Conservation (phyloP, 2,329 filamentous ascomycete genomes). For the Aspergillus eucalypticola region DNA sequence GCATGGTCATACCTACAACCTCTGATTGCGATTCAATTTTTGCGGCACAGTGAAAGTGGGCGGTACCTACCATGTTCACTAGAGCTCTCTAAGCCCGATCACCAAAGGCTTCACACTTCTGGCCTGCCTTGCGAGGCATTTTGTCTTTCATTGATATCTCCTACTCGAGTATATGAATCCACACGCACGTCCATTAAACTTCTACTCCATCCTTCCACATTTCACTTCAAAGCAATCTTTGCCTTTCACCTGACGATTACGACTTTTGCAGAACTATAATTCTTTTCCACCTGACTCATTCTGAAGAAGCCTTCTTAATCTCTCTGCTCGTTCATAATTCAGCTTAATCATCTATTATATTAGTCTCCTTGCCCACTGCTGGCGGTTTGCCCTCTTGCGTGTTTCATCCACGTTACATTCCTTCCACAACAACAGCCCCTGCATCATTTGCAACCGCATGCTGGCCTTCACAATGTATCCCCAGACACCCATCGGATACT, state of each 20-base stretch:
- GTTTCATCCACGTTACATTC: slow-evolving; percentile 29
- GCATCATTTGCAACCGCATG: slow-evolving; percentile 18
- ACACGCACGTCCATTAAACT: slow-evolving; percentile 20
- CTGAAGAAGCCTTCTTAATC: background rate
- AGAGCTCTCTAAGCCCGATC: slow-evolving; percentile 36
- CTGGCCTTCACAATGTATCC: slow-evolving; percentile 31
- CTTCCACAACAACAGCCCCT: slow-evolving; percentile 17
- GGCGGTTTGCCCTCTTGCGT: slow-evolving; percentile 9
- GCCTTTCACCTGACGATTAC: slow-evolving; percentile 4
- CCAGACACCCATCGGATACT: slow-evolving; percentile 20
- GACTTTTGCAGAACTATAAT: slow-evolving; percentile 3
- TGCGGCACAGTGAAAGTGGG: slow-evolving; percentile 34
- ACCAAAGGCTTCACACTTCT: slow-evolving; percentile 28
- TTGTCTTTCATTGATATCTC: slow-evolving; percentile 28
- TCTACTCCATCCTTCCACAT: slow-evolving; percentile 13
- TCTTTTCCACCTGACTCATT: background rate
- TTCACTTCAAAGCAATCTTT: background rate
- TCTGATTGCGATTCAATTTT: slow-evolving; percentile 26
- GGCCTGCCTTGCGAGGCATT: slow-evolving; percentile 39
- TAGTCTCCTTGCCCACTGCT: slow-evolving; percentile 12
- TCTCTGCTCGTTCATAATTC: background rate
- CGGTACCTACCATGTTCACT: slow-evolving; percentile 29
- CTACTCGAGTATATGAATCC: slow-evolving; percentile 29
- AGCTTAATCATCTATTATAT: slow-evolving; percentile 7
- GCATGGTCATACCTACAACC: slow-evolving; percentile 33